These are phyloP conservation scores for Ogataea henricii DNA, from an alignment of 805 yeast species.

Conservation along the genomic window DNA sequence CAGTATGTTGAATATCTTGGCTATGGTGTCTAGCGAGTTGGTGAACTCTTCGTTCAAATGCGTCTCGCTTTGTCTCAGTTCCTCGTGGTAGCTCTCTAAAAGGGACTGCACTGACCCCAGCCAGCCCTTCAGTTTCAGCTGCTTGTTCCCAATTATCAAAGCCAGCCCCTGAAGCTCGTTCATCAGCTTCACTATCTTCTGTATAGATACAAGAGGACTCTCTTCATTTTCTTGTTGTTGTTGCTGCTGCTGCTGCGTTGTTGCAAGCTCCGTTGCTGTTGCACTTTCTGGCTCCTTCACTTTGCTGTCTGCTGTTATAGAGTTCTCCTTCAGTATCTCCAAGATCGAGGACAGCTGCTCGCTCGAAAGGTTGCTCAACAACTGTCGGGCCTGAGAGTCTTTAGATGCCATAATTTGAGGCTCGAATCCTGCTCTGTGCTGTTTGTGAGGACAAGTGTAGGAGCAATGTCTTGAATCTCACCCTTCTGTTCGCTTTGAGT, in stretches of 20 bases:
- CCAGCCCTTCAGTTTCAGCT: slow-evolving; percentile 17
- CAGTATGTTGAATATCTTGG: slow-evolving; percentile 24
- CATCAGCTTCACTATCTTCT: slow-evolving; percentile 12
- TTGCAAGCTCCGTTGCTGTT: neutral
- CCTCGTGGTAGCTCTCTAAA: slow-evolving; percentile 10
- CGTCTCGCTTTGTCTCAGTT: slow-evolving; percentile 17
- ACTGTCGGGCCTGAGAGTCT: slow-evolving; percentile 6
- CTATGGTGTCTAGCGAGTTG: slow-evolving; percentile 29
- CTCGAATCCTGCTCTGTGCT: neutral
- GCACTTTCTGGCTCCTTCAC: too few relatives aligned
- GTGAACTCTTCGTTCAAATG: slow-evolving; percentile 25
- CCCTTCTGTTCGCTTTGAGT: too few relatives aligned
- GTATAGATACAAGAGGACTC: slow-evolving; percentile 5
- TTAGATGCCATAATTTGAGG: neutral
- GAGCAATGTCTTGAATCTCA: neutral
- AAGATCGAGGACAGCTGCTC: slow-evolving; percentile 17
- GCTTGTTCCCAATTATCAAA: slow-evolving; percentile 16
- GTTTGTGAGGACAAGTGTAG: neutral
- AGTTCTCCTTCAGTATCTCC: slow-evolving; percentile 6
- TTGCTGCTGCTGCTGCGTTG: neutral
- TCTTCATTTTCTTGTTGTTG: neutral
- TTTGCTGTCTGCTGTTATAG: neutral
- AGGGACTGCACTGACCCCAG: slow-evolving; percentile 9
- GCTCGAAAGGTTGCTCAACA: slow-evolving; percentile 12
- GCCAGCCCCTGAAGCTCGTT: slow-evolving; percentile 18